Conservation (phyloP, 495 filamentous ascomycete genomes). For the Niebla homalea region DNA sequence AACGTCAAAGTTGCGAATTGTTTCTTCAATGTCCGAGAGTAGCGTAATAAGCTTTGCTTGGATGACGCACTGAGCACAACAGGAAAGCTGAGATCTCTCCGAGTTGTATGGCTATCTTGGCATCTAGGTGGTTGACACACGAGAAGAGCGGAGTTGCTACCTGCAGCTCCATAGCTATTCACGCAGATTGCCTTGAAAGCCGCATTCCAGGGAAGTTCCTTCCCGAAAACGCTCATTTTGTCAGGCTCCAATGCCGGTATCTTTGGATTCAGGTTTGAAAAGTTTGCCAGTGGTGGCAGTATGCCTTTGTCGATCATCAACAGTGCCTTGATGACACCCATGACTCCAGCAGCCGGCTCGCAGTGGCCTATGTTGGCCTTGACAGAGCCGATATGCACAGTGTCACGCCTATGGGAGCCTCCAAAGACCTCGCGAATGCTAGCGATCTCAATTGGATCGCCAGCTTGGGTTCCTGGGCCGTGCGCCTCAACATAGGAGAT, state of each 20-base stretch:
- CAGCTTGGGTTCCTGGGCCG: slow-evolving; percentile 50
- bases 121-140: neutral
- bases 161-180: slow-evolving; percentile 29
- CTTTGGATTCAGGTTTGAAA: slow-evolving; percentile 24
- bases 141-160: slow-evolving; percentile 24
- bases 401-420: slow-evolving; percentile 44
- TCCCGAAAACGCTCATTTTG: neutral
- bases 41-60: no score
- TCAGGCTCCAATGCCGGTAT: slow-evolving; percentile 2
- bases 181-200: slow-evolving; percentile 20
- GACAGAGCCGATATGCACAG: slow-evolving; percentile 21
- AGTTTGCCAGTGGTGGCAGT: slow-evolving; percentile 27
- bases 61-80: neutral
- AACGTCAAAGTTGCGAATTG: no score
- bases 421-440: slow-evolving; percentile 32
- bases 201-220: slow-evolving; percentile 17
- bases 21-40: slow-evolving; percentile 14
- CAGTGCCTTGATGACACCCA: slow-evolving; percentile 22
- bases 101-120: no score
- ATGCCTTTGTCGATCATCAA: slow-evolving; percentile 20
- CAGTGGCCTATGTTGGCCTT: slow-evolving; percentile 31
- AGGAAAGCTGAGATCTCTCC: no score
- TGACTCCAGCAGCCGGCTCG: slow-evolving; percentile 23
- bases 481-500: slow-evolving; percentile 26
- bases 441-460: slow-evolving; percentile 49